Base-by-base conservation (phyloP, 805 yeast genomes). In the Torulaspora delbrueckii region DNA sequence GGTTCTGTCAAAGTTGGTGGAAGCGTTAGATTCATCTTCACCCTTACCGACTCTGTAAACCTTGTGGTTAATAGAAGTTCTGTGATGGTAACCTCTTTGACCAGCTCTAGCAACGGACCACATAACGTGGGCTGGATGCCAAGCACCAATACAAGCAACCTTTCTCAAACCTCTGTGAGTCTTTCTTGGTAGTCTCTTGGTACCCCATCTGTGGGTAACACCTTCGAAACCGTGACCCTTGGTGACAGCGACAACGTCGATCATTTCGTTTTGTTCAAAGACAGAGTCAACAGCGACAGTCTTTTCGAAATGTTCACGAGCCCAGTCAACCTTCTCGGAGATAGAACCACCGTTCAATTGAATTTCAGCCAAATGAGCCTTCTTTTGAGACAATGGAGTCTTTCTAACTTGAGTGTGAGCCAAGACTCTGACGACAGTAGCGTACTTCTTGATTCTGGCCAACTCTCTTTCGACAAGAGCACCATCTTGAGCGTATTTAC, bases 141-240 rank as follows among this genome's bases (percentile, higher is more conserved):
- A 93, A 73, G 99, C 97, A 84, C 99, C 99, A 71, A 93, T 93
- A 88, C 99, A 93, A 72, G 99, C 99, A 78, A 93, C 99, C 88
- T 93, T 93, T 85, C 99, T 89, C 75, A 91, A 81, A 91, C 99
- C 99, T 86, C 98, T 90, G 79, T 93, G 99, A 75, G 99, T 93
- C 95, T 93, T 93, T 82, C 99, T 89, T 79, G 99, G 99, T 67
- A 93, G 82, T 84, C 86, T 90, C 90, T 90, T 95, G 86, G 99
- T 93, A 75, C 99, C 99, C 98, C 98, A 93, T 87, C 99, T 88
- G 89, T 90, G 96, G 81, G 99, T 93, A 70, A 91, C 97, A 90
- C 99, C 99, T 80, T 93, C 99, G 88, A 86, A 90, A 84, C 99
- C 99, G 83, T 93, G 96, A 93, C 99, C 99, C 84, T 86, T 91